Base-by-base conservation (phyloP, 768 basidiomycete species). In the Hygrocybe punicea region DNA sequence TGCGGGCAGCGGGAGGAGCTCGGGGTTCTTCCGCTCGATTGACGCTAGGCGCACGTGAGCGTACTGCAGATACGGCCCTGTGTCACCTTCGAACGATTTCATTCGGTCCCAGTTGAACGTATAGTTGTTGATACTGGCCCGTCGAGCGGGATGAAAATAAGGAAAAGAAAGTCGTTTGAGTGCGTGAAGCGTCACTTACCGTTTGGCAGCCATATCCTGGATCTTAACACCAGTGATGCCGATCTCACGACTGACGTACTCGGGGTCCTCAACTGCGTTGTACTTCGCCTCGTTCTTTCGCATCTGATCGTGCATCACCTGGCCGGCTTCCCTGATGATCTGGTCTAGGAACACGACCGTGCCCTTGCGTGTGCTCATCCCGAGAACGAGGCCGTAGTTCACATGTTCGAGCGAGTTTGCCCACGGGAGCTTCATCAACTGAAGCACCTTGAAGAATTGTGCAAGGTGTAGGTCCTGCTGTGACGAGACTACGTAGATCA, bases 221-320 rank as follows among this genome's bases (percentile, higher is more conserved):
- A 99, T 94, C 78, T 98, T 98, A 62, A 99, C 88, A 2, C 93
- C 93, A 0, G 93, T 89, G 65, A 97, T 93, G 17, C 95, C 97
- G 48, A 98, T 86, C 71, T 96, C 90, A 60, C 80, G 79, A 56
- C 84, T 82, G 46, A 87, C 87, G 47, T 71, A 74, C 66, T 91
- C 88, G 1, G 96, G 95, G 70, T 99, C 85, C 65, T 92, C 91
- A 36, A 99, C 81, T 23, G 87, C 84, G 3, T 77, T 82, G 65
- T 95, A 98, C 73, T 98, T 99, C 52, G 86, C 93, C 73, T 92
- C 86, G 69, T 98, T 98, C 73, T 87, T 87, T 72, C 77, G 79
- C 96, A 99, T 99, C 73, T 95, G 92, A 58, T 95, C 93, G 73
- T 91, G 93, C 96, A 98, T 98, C 50, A 89, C 86, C 44, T 82